A percentile compares a stretch with the other conserved stretches of the same genome.
phyloP scores from a whole-genome alignment of 2,329 filamentous ascomycete species.

The Arachnomyces sp. region DNA sequence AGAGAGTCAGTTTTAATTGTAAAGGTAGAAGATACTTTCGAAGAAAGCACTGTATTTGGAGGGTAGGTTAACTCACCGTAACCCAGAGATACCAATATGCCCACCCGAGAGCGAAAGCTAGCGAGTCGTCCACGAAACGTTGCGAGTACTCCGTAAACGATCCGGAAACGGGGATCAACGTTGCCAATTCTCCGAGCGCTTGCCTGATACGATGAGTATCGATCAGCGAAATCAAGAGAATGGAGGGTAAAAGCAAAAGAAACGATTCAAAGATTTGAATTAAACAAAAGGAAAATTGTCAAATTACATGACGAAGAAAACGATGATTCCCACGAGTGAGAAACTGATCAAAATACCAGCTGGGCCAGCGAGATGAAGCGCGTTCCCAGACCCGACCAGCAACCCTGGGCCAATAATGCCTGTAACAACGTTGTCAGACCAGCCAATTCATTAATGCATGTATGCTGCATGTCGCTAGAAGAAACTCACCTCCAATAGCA shows the following conservation, averaged over 20 bases:
- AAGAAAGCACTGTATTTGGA: too few relatives aligned
- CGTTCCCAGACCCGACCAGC: constrained; percentile 62
- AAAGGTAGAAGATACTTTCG: not conserved
- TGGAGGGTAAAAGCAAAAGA: too few relatives aligned
- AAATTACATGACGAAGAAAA: constrained; percentile 38
- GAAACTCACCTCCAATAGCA: constrained; percentile 50
- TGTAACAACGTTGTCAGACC: constrained; percentile 19
- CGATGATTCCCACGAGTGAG: constrained; percentile 60
- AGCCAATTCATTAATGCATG: not conserved
- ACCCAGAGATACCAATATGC: constrained; percentile 53
- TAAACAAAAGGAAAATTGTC: not conserved
- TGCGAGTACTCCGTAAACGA: constrained; percentile 63
- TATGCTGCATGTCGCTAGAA: not conserved
- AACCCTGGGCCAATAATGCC: constrained; percentile 60
- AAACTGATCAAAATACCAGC: constrained; percentile 67
- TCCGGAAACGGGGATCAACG: constrained; percentile 61
- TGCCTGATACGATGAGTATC: constrained; percentile 54
- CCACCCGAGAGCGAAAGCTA: constrained; percentile 61
- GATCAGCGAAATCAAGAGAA: too few relatives aligned
- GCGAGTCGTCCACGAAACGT: constrained; percentile 62
- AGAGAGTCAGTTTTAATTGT: not conserved
- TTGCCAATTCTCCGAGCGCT: constrained; percentile 65
- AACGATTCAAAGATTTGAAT: not conserved
- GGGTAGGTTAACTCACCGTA: constrained; percentile 25
- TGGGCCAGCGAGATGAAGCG: constrained; percentile 60